Percentiles rank a stretch among this genome's conserved stretches.
Evolutionary conservation across 352 stramenopile genomes (phyloP).

Genomic region (Pythium scleroteichum): DNA sequence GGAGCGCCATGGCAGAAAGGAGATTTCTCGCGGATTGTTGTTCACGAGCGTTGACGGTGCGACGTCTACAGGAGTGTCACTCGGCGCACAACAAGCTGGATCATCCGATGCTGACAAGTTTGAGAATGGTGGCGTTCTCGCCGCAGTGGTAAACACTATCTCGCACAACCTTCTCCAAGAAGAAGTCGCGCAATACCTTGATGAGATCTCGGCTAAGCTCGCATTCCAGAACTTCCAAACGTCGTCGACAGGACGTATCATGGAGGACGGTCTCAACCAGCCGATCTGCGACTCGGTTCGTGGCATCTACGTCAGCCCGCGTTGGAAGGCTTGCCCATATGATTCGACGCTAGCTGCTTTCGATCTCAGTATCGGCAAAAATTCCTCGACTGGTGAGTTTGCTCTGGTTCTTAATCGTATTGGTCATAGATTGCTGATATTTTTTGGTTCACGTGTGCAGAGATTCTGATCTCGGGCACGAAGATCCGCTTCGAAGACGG

Average conservation of each 20-base stretch:
- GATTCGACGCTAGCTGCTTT: slow-evolving; percentile 80
- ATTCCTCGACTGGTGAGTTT: slow-evolving; percentile 62
- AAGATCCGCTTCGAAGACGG: slow-evolving; percentile 73
- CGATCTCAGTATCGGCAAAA: slow-evolving; percentile 83
- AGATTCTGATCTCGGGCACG: slow-evolving; percentile 79
- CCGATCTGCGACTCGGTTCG: slow-evolving; percentile 84
- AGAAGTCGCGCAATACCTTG: slow-evolving; percentile 69
- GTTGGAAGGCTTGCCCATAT: slow-evolving; percentile 81
- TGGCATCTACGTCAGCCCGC: slow-evolving; percentile 70
- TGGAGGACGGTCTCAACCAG: slow-evolving; percentile 78
- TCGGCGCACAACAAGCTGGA: slow-evolving; percentile 7
- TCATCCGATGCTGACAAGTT: slow-evolving; percentile 37
- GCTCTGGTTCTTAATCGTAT: neutral
- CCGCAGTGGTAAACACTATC: slow-evolving; percentile 64
- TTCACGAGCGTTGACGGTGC: slow-evolving; percentile 41
- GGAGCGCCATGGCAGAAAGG: slow-evolving; percentile 67
- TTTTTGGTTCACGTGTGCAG: slow-evolving; percentile 24
- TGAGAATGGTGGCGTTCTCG: slow-evolving; percentile 46
- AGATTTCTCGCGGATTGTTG: slow-evolving; percentile 62
- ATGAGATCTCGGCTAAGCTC: slow-evolving; percentile 64
- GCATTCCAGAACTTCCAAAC: slow-evolving; percentile 58
- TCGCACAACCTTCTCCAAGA: slow-evolving; percentile 81
- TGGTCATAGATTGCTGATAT: neutral
- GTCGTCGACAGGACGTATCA: slow-evolving; percentile 57
- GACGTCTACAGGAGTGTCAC: slow-evolving; percentile 25